Conservation (phyloP, 805 yeast species). For the Tetrapisispora namnaoensis region DNA sequence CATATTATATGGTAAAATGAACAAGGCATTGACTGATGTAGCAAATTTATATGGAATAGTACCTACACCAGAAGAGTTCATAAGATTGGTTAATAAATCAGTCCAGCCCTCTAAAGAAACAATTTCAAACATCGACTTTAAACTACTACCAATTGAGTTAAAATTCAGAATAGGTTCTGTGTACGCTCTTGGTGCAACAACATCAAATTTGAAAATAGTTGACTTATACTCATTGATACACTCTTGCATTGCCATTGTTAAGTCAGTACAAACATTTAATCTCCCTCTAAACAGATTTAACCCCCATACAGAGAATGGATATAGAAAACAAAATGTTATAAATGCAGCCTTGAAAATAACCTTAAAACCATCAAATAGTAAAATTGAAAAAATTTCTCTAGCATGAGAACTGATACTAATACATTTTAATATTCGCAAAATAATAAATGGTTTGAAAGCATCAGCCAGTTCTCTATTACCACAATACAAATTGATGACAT, state of each 20-base stretch:
- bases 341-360: background rate
- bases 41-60: background rate
- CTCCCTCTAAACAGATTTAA: background rate
- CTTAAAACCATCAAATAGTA: background rate
- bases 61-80: background rate
- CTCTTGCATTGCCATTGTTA: background rate
- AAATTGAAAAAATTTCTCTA: background rate
- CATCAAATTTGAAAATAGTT: background rate
- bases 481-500: background rate
- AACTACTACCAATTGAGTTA: background rate
- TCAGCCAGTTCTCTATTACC: background rate
- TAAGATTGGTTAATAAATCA: background rate
- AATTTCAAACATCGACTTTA: background rate
- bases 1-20: conserved; percentile 1
- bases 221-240: background rate
- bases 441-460: background rate
- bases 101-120: conserved; percentile 3
- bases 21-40: background rate
- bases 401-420: background rate
- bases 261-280: background rate
- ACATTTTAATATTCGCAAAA: background rate
- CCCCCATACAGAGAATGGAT: conserved; percentile 3
- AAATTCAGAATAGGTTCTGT: background rate
- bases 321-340: conserved; percentile 1
- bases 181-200: conserved; percentile 1